Conservation (phyloP, 192 early-diverging fungal genomes). For the Entomortierella parvispora region DNA sequence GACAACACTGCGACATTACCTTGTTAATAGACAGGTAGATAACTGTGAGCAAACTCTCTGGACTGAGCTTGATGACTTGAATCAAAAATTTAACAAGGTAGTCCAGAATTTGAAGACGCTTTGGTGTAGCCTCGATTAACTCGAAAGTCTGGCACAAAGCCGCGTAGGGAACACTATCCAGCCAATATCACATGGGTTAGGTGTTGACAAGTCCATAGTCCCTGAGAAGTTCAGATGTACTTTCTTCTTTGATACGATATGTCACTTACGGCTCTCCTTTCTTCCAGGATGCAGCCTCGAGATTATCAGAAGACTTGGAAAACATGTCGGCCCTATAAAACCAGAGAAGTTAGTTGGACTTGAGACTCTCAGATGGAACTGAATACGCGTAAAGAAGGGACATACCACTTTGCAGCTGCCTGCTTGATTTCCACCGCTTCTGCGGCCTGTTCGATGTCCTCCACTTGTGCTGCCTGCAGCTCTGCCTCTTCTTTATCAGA, state of each 20-base stretch:
- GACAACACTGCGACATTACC: conserved; percentile 59
- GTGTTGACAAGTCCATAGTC: too few species aligned
- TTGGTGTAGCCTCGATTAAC: conserved; percentile 87
- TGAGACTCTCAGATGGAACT: too few species aligned
- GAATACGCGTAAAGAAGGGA: background rate
- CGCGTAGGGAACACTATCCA: conserved; percentile 76
- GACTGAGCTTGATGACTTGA: conserved; percentile 69
- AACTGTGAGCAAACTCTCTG: conserved; percentile 73
- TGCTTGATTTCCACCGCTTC: conserved; percentile 38
- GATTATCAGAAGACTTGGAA: conserved; percentile 21
- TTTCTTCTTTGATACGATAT: too few species aligned
- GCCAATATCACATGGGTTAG: background rate
- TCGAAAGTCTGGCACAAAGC: conserved; percentile 94
- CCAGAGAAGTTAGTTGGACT: background rate
- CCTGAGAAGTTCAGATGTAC: too few species aligned
- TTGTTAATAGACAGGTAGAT: conserved; percentile 94
- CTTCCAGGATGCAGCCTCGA: conserved; percentile 53
- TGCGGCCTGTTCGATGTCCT: conserved; percentile 40
- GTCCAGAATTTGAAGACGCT: conserved; percentile 82
- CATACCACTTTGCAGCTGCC: conserved; percentile 39
- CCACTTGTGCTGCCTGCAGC: conserved; percentile 8
- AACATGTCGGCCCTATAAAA: conserved; percentile 39
- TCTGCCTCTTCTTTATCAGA: conserved; percentile 4
- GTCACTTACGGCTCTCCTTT: conserved; percentile 56
- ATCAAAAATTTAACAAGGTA: conserved; percentile 77